These are phyloP conservation scores for Sabuloglossum arenarium DNA, from an alignment of 495 filamentous ascomycete species.

Conservation along the genomic window DNA sequence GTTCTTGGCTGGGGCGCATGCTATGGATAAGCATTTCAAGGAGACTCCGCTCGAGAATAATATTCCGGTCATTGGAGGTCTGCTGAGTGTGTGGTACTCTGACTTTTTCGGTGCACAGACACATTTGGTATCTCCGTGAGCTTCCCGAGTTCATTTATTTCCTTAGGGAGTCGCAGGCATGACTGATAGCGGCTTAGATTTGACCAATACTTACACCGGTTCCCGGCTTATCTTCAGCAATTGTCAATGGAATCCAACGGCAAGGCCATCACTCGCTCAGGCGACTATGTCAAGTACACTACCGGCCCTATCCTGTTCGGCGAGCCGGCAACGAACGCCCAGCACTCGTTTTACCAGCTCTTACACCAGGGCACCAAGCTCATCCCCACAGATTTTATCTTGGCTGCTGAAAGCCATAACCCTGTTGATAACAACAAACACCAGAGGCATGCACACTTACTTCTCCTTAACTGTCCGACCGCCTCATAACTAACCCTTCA, in stretches of 20 bases:
- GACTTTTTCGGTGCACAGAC: constrained; percentile 97
- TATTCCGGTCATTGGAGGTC: constrained; percentile 78
- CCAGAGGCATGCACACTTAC: constrained; percentile 40
- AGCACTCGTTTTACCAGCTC: constrained; percentile 99
- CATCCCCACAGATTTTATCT: constrained; percentile 93
- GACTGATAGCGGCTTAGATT: constrained; percentile 30
- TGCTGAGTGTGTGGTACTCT: constrained; percentile 94
- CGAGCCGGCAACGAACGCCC: constrained; percentile 95
- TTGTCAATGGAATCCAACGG: constrained; percentile 99
- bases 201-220: constrained; percentile 96
- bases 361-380: constrained; percentile 98
- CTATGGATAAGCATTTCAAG: constrained; percentile 97
- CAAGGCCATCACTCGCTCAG: constrained; percentile 84
- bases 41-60: constrained; percentile 80
- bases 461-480: not conserved
- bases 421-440: constrained; percentile 78
- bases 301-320: constrained; percentile 90
- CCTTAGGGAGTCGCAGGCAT: not conserved
- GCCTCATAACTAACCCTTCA: not conserved
- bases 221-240: constrained; percentile 97
- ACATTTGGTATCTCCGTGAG: constrained; percentile 78
- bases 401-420: constrained; percentile 92
- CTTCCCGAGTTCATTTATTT: constrained; percentile 4
- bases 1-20: constrained; percentile 86
- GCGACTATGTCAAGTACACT: constrained; percentile 87